Base-by-base conservation (phyloP, 352 stramenopile species). In the Phytopythium delawarense region DNA sequence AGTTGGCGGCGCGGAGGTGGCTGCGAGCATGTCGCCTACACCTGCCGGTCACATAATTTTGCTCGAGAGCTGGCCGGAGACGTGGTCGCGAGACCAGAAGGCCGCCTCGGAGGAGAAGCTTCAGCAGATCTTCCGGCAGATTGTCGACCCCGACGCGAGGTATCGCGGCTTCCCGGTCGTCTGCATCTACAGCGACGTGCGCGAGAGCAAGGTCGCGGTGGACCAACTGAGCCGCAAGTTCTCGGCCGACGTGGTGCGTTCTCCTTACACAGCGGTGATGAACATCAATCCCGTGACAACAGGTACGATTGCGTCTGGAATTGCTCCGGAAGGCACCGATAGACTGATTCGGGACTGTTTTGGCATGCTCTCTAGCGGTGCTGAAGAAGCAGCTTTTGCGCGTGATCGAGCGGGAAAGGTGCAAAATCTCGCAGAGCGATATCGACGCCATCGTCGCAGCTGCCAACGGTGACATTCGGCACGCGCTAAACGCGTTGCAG, bases 131-230 rank as follows among this genome's bases (percentile, higher is more conserved):
- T 89, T 87, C 61, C 73, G 74, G 32, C 66, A 71, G 30, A 65
- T 92, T 15, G 61, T 91, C 6, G 77, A 84, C 28, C 69, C 81
- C 8, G 52, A 56, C 6, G 62, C 64, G 11, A 32, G 37, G 13
- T 50, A 50, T n/a, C 25, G 35, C 9, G 56, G 66, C 21, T 88
- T 81, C 57, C 83, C 87, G 20, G 76, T 92, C 12, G 62, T 96
- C 16, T 92, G 84, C 39, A 82, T 96, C 50, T 94, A 89, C 67
- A 96, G 87, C 57, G 85, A 94, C 52, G 80, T 88, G 12, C 76
- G 78, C 63, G 87, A 91, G 21, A 81, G 67, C 54, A 92, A 92
- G 48, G 70, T 92, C n/a, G 84, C 91, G 30, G 7, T 74, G 9
- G 71, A 71, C n/a, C 71, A 89, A 35, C 71, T 96, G 25, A 76